A percentile compares a stretch with the other conserved stretches of the same genome.
phyloP scores from a whole-genome alignment of 2,329 filamentous ascomycete species.

The Colletotrichum acutatum region DNA sequence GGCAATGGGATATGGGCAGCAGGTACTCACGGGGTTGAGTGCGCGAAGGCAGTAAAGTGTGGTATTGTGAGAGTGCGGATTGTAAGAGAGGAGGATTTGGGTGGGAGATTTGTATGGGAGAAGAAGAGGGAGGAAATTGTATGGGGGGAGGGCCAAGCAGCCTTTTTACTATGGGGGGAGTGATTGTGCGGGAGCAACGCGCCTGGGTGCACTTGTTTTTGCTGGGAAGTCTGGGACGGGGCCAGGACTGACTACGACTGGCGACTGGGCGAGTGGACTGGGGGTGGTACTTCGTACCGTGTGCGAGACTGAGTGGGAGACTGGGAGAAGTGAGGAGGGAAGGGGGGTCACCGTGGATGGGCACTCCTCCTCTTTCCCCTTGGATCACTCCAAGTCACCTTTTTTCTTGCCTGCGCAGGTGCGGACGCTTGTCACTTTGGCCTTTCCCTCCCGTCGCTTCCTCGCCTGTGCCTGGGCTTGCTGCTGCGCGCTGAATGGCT shows the following conservation, averaged over 20 bases:
- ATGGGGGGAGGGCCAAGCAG: slow-evolving; percentile 65
- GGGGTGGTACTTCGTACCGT: slow-evolving; percentile 1
- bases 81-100: slow-evolving; percentile 64
- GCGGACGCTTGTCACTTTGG: not conserved
- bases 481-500: slow-evolving; percentile 27
- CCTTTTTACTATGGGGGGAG: slow-evolving; percentile 74
- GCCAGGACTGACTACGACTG: slow-evolving; percentile 34
- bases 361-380: slow-evolving; percentile 13
- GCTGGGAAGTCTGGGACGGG: slow-evolving; percentile 37
- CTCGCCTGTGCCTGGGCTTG: not conserved
- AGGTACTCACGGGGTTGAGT: slow-evolving; percentile 63
- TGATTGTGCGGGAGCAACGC: slow-evolving; percentile 64
- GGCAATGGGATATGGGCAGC: slow-evolving; percentile 42
- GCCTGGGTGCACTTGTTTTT: slow-evolving; percentile 44
- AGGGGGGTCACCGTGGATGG: slow-evolving; percentile 10
- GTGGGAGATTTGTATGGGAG: slow-evolving; percentile 71
- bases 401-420: not conserved
- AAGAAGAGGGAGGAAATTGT: slow-evolving; percentile 66
- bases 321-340: not conserved
- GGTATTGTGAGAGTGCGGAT: slow-evolving; percentile 56
- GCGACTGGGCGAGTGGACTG: slow-evolving; percentile 43
- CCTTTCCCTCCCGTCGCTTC: not conserved
- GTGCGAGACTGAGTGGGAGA: not conserved
- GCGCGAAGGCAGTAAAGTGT: slow-evolving; percentile 47
- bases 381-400: not conserved